A percentile compares a stretch with the other conserved stretches of the same genome.
Conservation (phyloP, 176 grass and related monocot genomes). For the Stipa capillata region DNA sequence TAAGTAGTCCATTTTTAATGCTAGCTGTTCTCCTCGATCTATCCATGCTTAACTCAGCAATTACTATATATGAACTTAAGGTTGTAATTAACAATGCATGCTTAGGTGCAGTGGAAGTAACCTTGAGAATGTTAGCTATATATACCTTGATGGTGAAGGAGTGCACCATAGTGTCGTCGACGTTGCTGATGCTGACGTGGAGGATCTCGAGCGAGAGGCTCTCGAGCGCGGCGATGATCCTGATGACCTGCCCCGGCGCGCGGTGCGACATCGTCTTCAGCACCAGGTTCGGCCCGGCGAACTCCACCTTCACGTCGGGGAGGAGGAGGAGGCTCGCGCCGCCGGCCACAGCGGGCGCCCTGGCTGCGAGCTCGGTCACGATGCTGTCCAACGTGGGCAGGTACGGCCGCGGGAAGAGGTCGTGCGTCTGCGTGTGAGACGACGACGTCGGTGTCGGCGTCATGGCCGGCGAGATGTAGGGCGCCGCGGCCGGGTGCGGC, state of each 20-base stretch:
- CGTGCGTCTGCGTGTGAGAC: neutral
- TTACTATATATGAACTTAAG: neutral
- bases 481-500: neutral
- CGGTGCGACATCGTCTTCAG: constrained; percentile 58
- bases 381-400: constrained; percentile 29
- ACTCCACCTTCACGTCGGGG: constrained; percentile 74
- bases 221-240: constrained; percentile 68
- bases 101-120: neutral
- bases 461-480: constrained; percentile 29
- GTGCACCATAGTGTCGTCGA: constrained; percentile 72
- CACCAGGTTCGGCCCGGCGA: constrained; percentile 59
- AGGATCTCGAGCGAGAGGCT: constrained; percentile 70
- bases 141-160: constrained; percentile 94
- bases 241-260: constrained; percentile 49
- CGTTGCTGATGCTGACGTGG: constrained; percentile 55
- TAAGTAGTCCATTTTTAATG: neutral
- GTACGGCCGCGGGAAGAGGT: constrained; percentile 11
- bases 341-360: neutral
- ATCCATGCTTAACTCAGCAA: neutral
- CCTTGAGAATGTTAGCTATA: neutral
- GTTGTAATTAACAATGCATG: neutral
- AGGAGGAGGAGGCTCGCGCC: neutral
- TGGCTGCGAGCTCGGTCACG: constrained; percentile 30
- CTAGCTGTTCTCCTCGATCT: neutral
- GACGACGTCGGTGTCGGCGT: constrained; percentile 17